These are phyloP conservation scores for Fusarium sublunatum DNA, from an alignment of 2,329 filamentous ascomycete species.

Conservation along the genomic window DNA sequence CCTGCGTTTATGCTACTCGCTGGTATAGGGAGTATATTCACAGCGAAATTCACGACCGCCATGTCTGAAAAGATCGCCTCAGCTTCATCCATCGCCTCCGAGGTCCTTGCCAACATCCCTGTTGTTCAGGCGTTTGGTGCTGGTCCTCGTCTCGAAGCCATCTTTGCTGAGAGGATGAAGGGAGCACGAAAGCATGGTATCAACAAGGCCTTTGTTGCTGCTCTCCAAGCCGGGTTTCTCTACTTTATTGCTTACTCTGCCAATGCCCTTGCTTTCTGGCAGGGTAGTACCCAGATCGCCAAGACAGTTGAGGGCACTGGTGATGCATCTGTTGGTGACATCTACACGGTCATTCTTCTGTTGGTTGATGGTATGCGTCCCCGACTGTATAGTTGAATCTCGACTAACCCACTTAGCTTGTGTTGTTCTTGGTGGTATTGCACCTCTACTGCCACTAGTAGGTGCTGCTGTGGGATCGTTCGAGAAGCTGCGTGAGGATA, in stretches of 20 bases:
- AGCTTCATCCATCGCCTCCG: constrained; percentile 71
- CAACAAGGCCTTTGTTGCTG: constrained; percentile 68
- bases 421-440: constrained; percentile 71
- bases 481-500: constrained; percentile 67
- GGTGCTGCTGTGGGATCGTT: constrained; percentile 68
- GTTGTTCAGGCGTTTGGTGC: constrained; percentile 74
- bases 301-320: constrained; percentile 51
- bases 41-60: constrained; percentile 61
- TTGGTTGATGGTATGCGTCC: constrained; percentile 65
- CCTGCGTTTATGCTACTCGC: constrained; percentile 72
- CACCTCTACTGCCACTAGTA: constrained; percentile 71
- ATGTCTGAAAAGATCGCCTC: constrained; percentile 66
- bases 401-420: constrained; percentile 56
- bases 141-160: constrained; percentile 66
- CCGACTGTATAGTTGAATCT: too few relatives aligned
- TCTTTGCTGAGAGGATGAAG: constrained; percentile 65
- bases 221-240: constrained; percentile 68
- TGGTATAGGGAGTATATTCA: constrained; percentile 64
- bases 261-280: constrained; percentile 76
- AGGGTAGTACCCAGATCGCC: constrained; percentile 67
- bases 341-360: constrained; percentile 73
- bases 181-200: constrained; percentile 63
- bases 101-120: constrained; percentile 68
- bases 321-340: constrained; percentile 56
- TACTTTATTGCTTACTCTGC: constrained; percentile 76